phyloP scores from a whole-genome alignment of 305 asterid genomes.

The Fraxinus paxiana region DNA sequence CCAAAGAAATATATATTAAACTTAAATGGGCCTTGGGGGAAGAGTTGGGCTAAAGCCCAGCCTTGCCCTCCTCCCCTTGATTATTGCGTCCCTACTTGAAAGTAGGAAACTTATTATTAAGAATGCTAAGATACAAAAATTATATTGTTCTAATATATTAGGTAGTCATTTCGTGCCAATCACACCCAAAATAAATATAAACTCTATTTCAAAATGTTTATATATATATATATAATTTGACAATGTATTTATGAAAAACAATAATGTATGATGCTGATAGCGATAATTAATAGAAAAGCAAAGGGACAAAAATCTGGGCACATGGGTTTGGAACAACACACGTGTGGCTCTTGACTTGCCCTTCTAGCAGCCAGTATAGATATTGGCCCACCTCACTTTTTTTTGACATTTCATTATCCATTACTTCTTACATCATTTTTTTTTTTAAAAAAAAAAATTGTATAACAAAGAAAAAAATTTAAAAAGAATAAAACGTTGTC shows the following conservation, averaged over 20 bases:
- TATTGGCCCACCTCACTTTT: constrained; percentile 39
- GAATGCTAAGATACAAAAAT: too few relatives aligned
- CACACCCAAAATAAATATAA: neutral
- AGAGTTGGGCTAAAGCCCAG: too few relatives aligned
- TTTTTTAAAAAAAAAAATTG: too few relatives aligned
- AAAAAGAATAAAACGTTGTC: neutral
- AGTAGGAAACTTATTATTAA: too few relatives aligned
- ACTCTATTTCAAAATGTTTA: neutral
- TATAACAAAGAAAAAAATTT: too few relatives aligned
- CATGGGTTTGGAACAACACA: constrained; percentile 61
- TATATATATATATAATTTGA: neutral
- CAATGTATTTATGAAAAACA: neutral
- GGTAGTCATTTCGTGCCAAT: neutral
- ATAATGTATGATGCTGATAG: neutral
- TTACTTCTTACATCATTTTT: neutral
- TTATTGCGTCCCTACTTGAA: neutral
- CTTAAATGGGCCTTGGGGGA: too few relatives aligned
- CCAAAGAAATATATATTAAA: too few relatives aligned
- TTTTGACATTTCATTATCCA: constrained; percentile 21
- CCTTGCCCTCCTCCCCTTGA: too few relatives aligned
- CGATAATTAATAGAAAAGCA: constrained; percentile 13
- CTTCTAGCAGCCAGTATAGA: constrained; percentile 26
- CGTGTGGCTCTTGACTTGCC: constrained; percentile 57
- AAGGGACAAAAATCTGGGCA: constrained; percentile 44
- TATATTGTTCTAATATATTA: too few relatives aligned